Base-by-base conservation (phyloP, 345 rosid genomes). In the Aethionema arabicum region DNA sequence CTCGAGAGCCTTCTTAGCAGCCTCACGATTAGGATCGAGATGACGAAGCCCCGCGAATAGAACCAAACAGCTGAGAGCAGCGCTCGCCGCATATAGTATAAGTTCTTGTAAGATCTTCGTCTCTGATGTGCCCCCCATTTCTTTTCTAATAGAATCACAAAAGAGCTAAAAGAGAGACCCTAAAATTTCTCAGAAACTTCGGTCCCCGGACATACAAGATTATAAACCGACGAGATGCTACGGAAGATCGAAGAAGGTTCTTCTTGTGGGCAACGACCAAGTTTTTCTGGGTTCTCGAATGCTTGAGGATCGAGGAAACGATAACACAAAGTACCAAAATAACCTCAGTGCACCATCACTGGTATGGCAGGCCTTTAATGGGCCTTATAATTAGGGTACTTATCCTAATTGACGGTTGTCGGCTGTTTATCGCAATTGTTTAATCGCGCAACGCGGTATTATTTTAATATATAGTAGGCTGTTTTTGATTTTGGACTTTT, bases 41-140 rank as follows among this genome's bases (percentile, higher is more conserved):
- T 86, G 92, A 5, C 84, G 80, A 65, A 87, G 96, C 3, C 96
- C 96, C 5, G 82, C 95, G 58, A 90, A 86, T 6, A 93, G 74
- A 47, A 93, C 96, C 72, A 90, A 69, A 66, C 87, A 87, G 69
- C 97, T 93, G 4, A 93, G 47, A 44, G 99, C 97, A 8, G 99
- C 99, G 77, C 99, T 93, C 29, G 99, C 99, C 6, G 97, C 99
- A 78, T 90, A 90, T 52, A 90, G 73, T 35, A 87, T 49, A 54
- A 90, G 80, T 37, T 93, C 84, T 69, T 93, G 95, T 63, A 93
- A 35, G 73, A 90, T 80, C 76, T 75, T 89, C 3, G 93, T 83
- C 82, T 87, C 90, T 44, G 87, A 77, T 4, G 91, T 77, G 5
- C 80, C 67, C 29, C 80, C 85, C 91, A 82, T 78, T 61, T 53